These are phyloP conservation scores for Sporothrix luriei DNA, from an alignment of 2,329 filamentous ascomycete genomes.

Conservation along the genomic window DNA sequence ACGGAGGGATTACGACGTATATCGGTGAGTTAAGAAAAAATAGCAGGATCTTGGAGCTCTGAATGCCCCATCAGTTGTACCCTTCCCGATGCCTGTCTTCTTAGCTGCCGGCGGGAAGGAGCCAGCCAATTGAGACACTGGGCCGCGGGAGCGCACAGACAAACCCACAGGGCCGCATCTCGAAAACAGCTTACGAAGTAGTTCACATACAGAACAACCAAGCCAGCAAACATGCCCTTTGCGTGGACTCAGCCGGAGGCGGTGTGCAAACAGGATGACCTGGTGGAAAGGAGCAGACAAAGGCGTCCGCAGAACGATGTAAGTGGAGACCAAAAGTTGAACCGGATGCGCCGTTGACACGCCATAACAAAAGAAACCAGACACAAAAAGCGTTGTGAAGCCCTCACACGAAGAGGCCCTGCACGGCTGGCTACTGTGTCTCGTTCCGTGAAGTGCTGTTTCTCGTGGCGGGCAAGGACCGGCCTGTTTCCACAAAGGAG, in stretches of 20 bases:
- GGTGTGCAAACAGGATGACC: neutral
- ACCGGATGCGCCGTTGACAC: neutral
- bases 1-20: too few species aligned
- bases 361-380: slow-evolving; percentile 3
- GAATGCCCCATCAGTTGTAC: neutral
- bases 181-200: neutral
- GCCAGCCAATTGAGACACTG: neutral
- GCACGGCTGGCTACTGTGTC: neutral
- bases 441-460: neutral
- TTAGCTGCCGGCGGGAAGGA: slow-evolving; percentile 15
- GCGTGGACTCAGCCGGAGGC: neutral
- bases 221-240: neutral
- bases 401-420: neutral
- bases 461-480: slow-evolving; percentile 24
- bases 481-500: slow-evolving; percentile 13
- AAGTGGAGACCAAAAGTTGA: slow-evolving; percentile 2
- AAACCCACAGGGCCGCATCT: neutral
- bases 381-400: neutral
- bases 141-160: slow-evolving; percentile 11
- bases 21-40: too few species aligned
- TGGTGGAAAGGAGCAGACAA: neutral
- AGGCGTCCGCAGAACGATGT: neutral
- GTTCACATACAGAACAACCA: neutral
- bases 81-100: neutral
- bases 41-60: too few species aligned